A percentile compares a stretch with the other conserved stretches of the same genome.
Conservation (phyloP, 2,329 filamentous ascomycete species). For the Trichoderma hamatum region DNA sequence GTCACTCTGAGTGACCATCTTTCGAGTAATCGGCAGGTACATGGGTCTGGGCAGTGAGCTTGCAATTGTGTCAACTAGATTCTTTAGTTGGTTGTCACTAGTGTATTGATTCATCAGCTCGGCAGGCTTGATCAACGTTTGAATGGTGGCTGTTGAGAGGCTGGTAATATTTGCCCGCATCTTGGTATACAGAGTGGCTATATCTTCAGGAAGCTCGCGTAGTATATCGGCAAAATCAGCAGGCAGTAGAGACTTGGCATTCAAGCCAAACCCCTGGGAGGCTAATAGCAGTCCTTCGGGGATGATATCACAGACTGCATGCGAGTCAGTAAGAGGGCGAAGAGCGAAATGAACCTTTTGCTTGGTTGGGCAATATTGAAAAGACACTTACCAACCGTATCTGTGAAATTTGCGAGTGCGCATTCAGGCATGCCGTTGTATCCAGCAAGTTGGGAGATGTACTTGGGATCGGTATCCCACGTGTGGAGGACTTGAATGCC, state of each 20-base stretch:
- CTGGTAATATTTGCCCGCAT: neutral
- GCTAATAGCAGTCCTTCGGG: neutral
- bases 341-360: neutral
- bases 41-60: neutral
- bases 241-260: neutral
- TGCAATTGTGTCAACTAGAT: too few relatives aligned
- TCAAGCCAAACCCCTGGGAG: neutral
- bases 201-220: neutral
- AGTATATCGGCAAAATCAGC: neutral
- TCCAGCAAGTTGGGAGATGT: neutral
- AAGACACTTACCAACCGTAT: neutral
- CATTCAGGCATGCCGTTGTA: neutral
- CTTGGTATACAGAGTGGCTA: neutral
- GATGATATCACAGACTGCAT: neutral
- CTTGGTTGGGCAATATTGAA: neutral
- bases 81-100: too few relatives aligned
- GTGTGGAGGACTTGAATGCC: neutral
- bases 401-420: neutral
- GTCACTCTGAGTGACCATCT: accelerated
- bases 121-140: too few relatives aligned
- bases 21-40: neutral
- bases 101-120: too few relatives aligned
- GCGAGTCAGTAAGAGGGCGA: neutral
- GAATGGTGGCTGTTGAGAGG: too few relatives aligned
- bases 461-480: neutral